Evolutionary conservation across 1,284 basidiomycete genomes (phyloP).

Genomic region (Ustilago hordei): DNA sequence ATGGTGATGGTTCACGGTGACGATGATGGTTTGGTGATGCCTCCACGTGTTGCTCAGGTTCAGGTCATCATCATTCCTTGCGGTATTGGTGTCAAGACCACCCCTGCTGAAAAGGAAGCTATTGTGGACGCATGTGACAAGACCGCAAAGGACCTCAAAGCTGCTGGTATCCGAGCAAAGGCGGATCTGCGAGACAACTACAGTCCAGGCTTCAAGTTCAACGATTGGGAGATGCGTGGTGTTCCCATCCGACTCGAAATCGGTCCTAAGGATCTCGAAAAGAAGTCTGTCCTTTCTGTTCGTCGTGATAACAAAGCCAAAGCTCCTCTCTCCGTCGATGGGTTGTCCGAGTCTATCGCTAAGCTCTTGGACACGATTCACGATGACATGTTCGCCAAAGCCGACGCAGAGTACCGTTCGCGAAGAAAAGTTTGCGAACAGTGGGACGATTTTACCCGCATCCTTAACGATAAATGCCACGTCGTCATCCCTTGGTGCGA

Average conservation of each 20-base stretch:
- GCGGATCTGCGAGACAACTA: slow-evolving; percentile 94
- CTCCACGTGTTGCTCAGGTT: slow-evolving; percentile 90
- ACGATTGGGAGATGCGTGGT: slow-evolving; percentile 93
- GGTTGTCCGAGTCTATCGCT: slow-evolving; percentile 39
- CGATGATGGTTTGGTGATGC: slow-evolving; percentile 95
- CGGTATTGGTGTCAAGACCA: slow-evolving; percentile 77
- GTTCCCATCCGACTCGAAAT: slow-evolving; percentile 96
- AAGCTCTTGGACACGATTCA: slow-evolving; percentile 87
- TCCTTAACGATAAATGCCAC: slow-evolving; percentile 88
- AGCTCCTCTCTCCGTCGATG: slow-evolving; percentile 41
- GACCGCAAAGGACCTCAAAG: slow-evolving; percentile 73
- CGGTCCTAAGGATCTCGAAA: slow-evolving; percentile 90
- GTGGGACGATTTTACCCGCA: slow-evolving; percentile 91
- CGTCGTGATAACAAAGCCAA: slow-evolving; percentile 83
- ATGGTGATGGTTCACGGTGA: slow-evolving; percentile 99
- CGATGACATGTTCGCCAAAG: slow-evolving; percentile 84
- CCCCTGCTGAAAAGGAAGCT: slow-evolving; percentile 73
- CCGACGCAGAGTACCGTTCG: slow-evolving; percentile 81
- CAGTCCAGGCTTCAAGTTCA: slow-evolving; percentile 98
- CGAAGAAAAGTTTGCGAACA: slow-evolving; percentile 80
- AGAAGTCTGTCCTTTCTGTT: slow-evolving; percentile 84
- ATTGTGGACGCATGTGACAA: slow-evolving; percentile 80
- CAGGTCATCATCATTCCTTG: slow-evolving; percentile 94
- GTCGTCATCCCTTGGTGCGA: slow-evolving; percentile 98
- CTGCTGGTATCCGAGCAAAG: slow-evolving; percentile 83